Base-by-base conservation (phyloP, 805 yeast genomes). In the Candida chilensis region DNA sequence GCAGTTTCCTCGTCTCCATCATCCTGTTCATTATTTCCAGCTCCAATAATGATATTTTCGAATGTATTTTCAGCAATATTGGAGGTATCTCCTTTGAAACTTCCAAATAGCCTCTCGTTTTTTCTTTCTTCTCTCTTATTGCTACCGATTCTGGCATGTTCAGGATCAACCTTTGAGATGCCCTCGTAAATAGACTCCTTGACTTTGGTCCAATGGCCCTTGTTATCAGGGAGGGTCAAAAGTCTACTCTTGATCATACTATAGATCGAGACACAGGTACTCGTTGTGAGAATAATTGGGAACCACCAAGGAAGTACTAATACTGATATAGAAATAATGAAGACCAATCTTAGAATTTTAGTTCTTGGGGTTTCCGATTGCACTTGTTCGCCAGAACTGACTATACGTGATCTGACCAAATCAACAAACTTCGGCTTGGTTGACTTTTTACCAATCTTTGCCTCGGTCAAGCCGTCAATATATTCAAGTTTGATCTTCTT, bases 381-480 rank as follows among this genome's bases (percentile, higher is more conserved):
- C n/a, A n/a, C n/a, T n/a, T n/a, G n/a, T n/a, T n/a, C n/a, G n/a
- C n/a, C n/a, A n/a, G n/a, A n/a, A n/a, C n/a, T n/a, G n/a, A n/a
- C n/a, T n/a, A n/a, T n/a, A n/a, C n/a, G n/a, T n/a, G 73, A 47
- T 11, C 57, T 43, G 2, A 41, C 39, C 27, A 76, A 52, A 42
- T 77, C 76, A n/a, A 77, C 67, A 41, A 77, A 55, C 31, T 61
- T 60, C 4, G 80, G 74, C 35, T 52, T 46, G 1, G 67, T 64
- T 2, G 41, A 37, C 3, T 48, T 42, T 5, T 54, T 57, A 14
- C 60, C 63, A 11, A 71, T 54, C 14, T 44, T 47, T 5, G 64
- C 54, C 2, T 48, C 45, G 0, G 76, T 73, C 24, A 67, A 44
- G 30, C 60, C 64, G 5, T 61, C 56, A 20, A 76, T 56, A 42